Base-by-base conservation (phyloP, 2,329 filamentous ascomycete genomes). In the Dichotomopilus funicola region DNA sequence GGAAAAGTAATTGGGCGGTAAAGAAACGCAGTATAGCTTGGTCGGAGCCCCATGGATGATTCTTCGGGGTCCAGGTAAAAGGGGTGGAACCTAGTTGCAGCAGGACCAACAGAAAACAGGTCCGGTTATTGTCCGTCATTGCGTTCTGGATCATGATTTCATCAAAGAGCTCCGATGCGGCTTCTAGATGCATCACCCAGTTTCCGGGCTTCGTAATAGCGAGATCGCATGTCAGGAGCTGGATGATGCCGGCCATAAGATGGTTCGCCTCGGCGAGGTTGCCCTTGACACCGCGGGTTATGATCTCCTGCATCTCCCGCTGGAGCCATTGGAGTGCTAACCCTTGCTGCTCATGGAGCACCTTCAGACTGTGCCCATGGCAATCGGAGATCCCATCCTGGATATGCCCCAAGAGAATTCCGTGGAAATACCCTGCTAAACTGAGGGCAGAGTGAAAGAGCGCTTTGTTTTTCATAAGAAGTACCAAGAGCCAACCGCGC, bases 371-470 rank as follows among this genome's bases (percentile, higher is more conserved):
- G 41, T 56, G 58, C 0, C 5, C 7, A 33, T 54, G 57, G 53
- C 66, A 69, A 5, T 53, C 12, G 2, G 43, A n/a, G 19, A 51
- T 38, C 1, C 38, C 19, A 5, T 47, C 50, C 34, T 48, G 31
- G 13, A 41, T 37, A 31, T 54, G 50, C 45, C 45, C 45, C 54
- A 76, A 67, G 37, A 75, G 66, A 37, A 79, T 69, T 59, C 74
- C 74, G 62, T 80, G 78, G 66, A 82, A 83, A 67, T 81, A 83
- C 1, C 78, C 75, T 1, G 78, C 76, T 27, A 85, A 72, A 33
- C 79, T 78, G 13, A 84, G 70, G 47, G 76, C 75, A 2, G 78
- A 78, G 65, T 84, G 79, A 66, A 78, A 82, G 19, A 84, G 72
- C 1, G 79, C 73, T 58, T 77, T 79, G 67, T 81, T 83, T 57